phyloP scores from a whole-genome alignment of 192 early-diverging fungal genomes.

The Coemansia sp. region DNA sequence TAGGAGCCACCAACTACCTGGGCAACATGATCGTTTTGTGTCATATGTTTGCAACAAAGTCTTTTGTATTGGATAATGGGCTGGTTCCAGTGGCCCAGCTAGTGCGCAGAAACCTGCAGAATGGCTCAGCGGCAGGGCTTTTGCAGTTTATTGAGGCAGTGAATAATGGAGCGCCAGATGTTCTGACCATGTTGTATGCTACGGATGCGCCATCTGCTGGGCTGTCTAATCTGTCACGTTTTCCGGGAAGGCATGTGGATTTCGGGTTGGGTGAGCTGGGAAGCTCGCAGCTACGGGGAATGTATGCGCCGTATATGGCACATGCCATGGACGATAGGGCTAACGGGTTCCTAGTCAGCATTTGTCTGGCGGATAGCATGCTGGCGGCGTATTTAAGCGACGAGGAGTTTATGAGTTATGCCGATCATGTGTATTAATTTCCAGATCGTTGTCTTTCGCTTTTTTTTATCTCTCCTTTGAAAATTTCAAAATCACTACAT shows the following conservation, averaged over 20 bases:
- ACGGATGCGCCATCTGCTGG: slow-evolving; percentile 22
- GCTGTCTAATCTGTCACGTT: slow-evolving; percentile 26
- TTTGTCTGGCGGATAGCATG: slow-evolving; percentile 3
- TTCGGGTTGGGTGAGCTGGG: slow-evolving; percentile 3
- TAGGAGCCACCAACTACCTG: slow-evolving; percentile 1
- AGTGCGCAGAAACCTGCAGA: neutral
- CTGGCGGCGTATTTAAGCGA: neutral
- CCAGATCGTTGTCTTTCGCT: too few species aligned
- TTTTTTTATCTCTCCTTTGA: neutral
- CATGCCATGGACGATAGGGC: slow-evolving; percentile 20
- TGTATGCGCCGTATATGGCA: slow-evolving; percentile 22
- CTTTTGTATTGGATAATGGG: neutral
- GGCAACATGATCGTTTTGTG: slow-evolving; percentile 27
- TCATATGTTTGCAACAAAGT: slow-evolving; percentile 1
- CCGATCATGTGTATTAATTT: neutral
- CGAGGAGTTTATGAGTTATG: neutral
- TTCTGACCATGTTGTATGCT: neutral
- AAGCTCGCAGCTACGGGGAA: slow-evolving; percentile 14
- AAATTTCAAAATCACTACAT: neutral
- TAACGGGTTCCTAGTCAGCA: slow-evolving; percentile 21
- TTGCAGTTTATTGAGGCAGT: neutral
- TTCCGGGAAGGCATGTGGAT: neutral
- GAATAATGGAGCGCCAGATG: slow-evolving; percentile 1
- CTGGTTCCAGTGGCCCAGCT: slow-evolving; percentile 7
- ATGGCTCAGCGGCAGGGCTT: neutral